Base-by-base conservation (phyloP, 1,284 basidiomycete genomes). In the Pseudozyma flocculosa region DNA sequence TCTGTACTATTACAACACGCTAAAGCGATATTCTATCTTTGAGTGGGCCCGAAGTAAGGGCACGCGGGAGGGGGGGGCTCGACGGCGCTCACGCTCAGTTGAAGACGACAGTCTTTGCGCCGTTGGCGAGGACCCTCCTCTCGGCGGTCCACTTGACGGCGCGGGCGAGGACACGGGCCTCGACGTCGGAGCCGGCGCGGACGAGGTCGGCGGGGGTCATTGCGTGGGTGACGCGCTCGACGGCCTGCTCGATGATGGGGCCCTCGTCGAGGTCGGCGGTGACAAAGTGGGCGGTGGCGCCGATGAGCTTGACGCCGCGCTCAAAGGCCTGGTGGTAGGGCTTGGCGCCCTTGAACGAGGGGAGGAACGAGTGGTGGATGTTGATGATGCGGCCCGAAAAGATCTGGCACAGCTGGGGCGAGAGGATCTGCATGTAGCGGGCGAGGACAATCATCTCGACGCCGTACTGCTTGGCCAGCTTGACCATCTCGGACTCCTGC, bases 351-450 rank as follows among this genome's bases (percentile, higher is more conserved):
- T 72, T 73, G 59, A 76, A 76, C 24, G 70, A 70, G 22, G 73
- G 73, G 40, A 76, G 51, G 71, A 75, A 74, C n/a, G 54, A 61
- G 55, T 74, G 74, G 59, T 76, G 74, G 40, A 76, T 76, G 58
- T 76, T 76, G 55, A 76, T 76, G 41, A 76, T 75, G 29, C 62
- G 43, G 3, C 69, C 67, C 19, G 52, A 56, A 48, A 70, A 71
- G 30, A 67, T 34, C 23, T 42, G 24, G 59, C 74, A 74, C 15
- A 76, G 53, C 45, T 67, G 63, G 11, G 64, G 68, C 4, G 50
- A 58, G 19, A 76, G 64, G 43, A 76, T 74, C 56, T 70, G 68
- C 74, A 76, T 76, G 61, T 76, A 76, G 17, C 73, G 49, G 8
- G 75, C 75, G 0, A 77, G 59, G 1, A 77, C 75, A 32, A 77